Evolutionary conservation across 2,329 filamentous ascomycete genomes (phyloP).

Genomic region (Penicillium corylophilum): DNA sequence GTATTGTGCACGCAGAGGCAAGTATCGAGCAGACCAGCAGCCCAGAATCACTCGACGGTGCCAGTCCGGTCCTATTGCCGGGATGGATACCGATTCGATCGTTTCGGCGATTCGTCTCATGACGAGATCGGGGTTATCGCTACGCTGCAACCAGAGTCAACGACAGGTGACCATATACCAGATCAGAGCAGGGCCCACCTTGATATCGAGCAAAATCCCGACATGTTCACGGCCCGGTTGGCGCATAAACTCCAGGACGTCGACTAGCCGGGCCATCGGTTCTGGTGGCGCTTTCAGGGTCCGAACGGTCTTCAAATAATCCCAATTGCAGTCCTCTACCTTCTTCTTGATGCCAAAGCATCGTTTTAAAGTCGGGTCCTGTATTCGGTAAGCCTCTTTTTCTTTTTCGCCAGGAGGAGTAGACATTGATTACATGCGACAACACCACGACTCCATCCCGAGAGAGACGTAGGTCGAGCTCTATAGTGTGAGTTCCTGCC

Average conservation of each 20-base stretch:
- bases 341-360: constrained; percentile 75
- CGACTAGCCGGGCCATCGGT: constrained; percentile 69
- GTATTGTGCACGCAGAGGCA: constrained; percentile 61
- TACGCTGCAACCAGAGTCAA: constrained; percentile 20
- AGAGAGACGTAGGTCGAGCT: constrained; percentile 84
- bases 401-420: no score
- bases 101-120: constrained; percentile 67
- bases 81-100: constrained; percentile 53
- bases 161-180: not conserved
- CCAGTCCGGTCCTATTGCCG: constrained; percentile 57
- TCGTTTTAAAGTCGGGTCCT: constrained; percentile 74
- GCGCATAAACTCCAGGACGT: constrained; percentile 71
- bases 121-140: constrained; percentile 60
- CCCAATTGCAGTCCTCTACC: constrained; percentile 75
- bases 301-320: constrained; percentile 65
- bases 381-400: constrained; percentile 6
- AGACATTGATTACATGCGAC: constrained; percentile 62
- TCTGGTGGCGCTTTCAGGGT: constrained; percentile 68
- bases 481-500: constrained; percentile 75
- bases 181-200: constrained; percentile 50
- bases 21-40: constrained; percentile 74
- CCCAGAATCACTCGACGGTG: constrained; percentile 72
- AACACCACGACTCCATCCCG: constrained; percentile 81
- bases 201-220: constrained; percentile 87
- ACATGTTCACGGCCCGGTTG: constrained; percentile 64